Evolutionary conservation across 352 stramenopile genomes (phyloP).

Genomic region (Pythium oligandrum): DNA sequence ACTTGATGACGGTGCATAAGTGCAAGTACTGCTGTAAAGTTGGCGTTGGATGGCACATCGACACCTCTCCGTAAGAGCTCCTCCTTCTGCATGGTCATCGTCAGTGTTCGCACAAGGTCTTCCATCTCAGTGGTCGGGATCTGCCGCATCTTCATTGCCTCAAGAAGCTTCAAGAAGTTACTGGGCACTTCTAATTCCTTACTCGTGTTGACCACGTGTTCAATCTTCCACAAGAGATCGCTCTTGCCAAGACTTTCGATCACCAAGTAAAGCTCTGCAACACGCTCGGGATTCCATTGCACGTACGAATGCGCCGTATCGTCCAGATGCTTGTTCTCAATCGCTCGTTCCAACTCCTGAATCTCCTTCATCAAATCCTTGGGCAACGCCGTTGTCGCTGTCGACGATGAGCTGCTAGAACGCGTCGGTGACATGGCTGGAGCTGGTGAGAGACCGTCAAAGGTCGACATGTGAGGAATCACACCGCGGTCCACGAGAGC

Average conservation of each 20-base stretch:
- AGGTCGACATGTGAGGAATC: conserved; percentile 35
- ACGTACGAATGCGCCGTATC: conserved; percentile 15
- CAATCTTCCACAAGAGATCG: conserved; percentile 73
- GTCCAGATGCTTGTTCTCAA: conserved; percentile 31
- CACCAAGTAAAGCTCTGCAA: conserved; percentile 55
- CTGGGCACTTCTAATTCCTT: conserved; percentile 47
- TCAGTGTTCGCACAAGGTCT: conserved; percentile 49
- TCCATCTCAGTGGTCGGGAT: conserved; percentile 52
- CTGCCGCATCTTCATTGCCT: conserved; percentile 50
- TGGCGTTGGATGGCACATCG: conserved; percentile 39
- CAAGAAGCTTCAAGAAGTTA: conserved; percentile 33
- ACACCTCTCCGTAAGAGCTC: conserved; percentile 33
- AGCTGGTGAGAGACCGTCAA: not conserved
- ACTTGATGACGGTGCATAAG: conserved; percentile 58
- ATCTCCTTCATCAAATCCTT: conserved; percentile 59
- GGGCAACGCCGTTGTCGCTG: conserved; percentile 19
- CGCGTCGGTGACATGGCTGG: not conserved
- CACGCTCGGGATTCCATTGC: conserved; percentile 56
- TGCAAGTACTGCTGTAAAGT: conserved; percentile 36
- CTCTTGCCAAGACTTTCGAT: conserved; percentile 65
- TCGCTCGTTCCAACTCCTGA: conserved; percentile 35
- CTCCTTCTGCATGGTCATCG: conserved; percentile 60
- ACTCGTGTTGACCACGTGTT: conserved; percentile 57
- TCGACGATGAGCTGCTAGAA: not conserved
- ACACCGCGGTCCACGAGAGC: conserved; percentile 66